phyloP scores from a whole-genome alignment of 2,329 filamentous ascomycete species.

The Alternaria atra region DNA sequence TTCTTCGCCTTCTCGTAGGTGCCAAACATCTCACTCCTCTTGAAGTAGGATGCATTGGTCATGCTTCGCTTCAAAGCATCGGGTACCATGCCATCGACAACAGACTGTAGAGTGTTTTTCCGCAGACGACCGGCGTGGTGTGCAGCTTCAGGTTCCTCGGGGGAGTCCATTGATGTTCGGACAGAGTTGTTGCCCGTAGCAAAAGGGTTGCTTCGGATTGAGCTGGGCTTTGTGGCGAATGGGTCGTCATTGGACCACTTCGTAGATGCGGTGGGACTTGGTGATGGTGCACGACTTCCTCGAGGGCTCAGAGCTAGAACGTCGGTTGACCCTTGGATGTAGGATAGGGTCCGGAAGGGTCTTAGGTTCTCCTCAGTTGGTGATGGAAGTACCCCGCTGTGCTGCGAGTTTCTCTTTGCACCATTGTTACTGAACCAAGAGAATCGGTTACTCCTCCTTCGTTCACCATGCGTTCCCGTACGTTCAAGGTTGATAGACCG shows the following conservation, averaged over 20 bases:
- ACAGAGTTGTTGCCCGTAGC: conserved; percentile 8
- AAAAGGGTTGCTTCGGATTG: conserved; percentile 19
- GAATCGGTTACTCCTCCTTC: conserved; percentile 9
- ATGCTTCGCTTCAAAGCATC: conserved; percentile 24
- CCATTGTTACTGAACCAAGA: not conserved
- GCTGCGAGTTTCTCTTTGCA: conserved; percentile 5
- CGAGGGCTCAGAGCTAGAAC: conserved; percentile 10
- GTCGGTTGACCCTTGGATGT: conserved; percentile 4
- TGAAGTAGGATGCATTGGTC: conserved; percentile 27
- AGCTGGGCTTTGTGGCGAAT: conserved; percentile 20
- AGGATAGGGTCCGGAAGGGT: conserved; percentile 10
- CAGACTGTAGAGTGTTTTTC: conserved; percentile 25
- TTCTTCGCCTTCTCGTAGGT: conserved; percentile 38
- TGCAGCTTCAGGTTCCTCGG: conserved; percentile 18
- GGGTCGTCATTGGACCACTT: conserved; percentile 22
- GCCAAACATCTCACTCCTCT: conserved; percentile 26
- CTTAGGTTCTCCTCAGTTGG: conserved; percentile 2
- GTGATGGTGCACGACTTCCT: conserved; percentile 14
- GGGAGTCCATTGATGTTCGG: conserved; percentile 2
- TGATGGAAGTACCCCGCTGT: not conserved
- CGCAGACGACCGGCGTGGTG: conserved; percentile 13
- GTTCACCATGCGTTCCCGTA: conserved; percentile 8
- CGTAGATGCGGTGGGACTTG: not conserved
- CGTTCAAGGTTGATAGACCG: conserved; percentile 14
- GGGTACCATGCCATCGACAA: conserved; percentile 30